Base-by-base conservation (phyloP, 306 rosid species). In the Lagenaria siceraria region DNA sequence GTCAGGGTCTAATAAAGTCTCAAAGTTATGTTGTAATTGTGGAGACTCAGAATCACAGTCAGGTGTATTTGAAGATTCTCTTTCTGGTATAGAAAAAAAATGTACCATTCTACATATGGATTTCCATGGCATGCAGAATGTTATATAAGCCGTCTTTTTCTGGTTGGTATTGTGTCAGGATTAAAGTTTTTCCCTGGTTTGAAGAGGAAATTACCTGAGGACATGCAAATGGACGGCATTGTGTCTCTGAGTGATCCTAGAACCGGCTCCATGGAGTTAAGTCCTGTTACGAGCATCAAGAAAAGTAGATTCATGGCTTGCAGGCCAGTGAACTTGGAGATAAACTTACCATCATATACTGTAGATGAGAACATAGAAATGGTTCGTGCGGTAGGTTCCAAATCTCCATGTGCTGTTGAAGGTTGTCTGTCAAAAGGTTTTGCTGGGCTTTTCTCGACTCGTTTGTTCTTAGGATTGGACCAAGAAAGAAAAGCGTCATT, bases 401-500 rank as follows among this genome's bases (percentile, higher is more conserved):
- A 85, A 78, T 84, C 98, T 77, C 88, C 85, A 10, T 92, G 99
- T 84, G 89, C 98, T 21, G 93, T 92, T 83, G 99, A 92, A 88
- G 92, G 97, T 55, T 89, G 89, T 78, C 81, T 96, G 36, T 87
- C 92, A 19, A 83, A 92, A 88, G 99, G 98, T 36, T 85, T 92
- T 80, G 99, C 97, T 5, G 92, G 96, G 73, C 85, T 96, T 77
- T 88, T 96, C 55, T 82, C 98, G 27, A 79, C 90, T 12, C 81
- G 86, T 38, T 81, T 92, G 11, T 79, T 72, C 85, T 79, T 84
- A 83, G 87, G 86, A 65, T 82, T 85, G 79, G 86, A 90, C 81
- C 84, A 81, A 69, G 88, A 88, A 17, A 88, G 84, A 63, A 84
- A 91, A 60, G 58, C 73, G 8, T 77, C 80, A 11, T 75, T 75